These are phyloP conservation scores for Cerrena zonata DNA, from an alignment of 1,284 basidiomycete genomes.

Conservation along the genomic window DNA sequence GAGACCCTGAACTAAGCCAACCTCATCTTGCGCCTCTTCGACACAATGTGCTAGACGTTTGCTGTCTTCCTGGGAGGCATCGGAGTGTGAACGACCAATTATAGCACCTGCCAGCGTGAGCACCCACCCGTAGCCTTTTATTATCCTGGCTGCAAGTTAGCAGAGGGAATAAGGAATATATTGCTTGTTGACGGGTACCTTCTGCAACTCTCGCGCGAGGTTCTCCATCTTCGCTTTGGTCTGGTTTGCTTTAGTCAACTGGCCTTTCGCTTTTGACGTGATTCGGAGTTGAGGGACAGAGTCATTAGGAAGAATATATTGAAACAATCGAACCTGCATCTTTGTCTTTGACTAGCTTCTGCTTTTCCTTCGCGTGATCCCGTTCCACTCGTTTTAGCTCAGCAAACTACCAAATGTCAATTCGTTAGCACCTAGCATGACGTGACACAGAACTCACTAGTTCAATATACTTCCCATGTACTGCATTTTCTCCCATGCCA, in stretches of 20 bases:
- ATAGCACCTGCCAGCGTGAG: constrained; percentile 5
- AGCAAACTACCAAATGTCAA: constrained; percentile 52
- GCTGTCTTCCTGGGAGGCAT: constrained; percentile 78
- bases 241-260: constrained; percentile 78
- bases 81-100: constrained; percentile 13
- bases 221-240: constrained; percentile 84
- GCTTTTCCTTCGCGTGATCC: constrained; percentile 81
- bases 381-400: constrained; percentile 76
- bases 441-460: constrained; percentile 42
- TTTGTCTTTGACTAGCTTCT: constrained; percentile 80
- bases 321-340: constrained; percentile 57
- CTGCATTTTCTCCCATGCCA: constrained; percentile 69
- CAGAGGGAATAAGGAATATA: constrained; percentile 10
- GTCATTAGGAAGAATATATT: constrained; percentile 6
- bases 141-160: constrained; percentile 54
- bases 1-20: constrained; percentile 21
- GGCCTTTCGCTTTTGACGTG: constrained; percentile 59
- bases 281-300: constrained; percentile 6
- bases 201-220: constrained; percentile 76
- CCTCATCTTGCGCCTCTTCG: constrained; percentile 79
- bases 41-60: constrained; percentile 70
- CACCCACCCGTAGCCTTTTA: constrained; percentile 69
- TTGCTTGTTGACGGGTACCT: constrained; percentile 43
- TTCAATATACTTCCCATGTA: constrained; percentile 80
- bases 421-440: neutral